A percentile compares a stretch with the other conserved stretches of the same genome.
Conservation (phyloP, 345 rosid genomes). For the Durio zibethinus region DNA sequence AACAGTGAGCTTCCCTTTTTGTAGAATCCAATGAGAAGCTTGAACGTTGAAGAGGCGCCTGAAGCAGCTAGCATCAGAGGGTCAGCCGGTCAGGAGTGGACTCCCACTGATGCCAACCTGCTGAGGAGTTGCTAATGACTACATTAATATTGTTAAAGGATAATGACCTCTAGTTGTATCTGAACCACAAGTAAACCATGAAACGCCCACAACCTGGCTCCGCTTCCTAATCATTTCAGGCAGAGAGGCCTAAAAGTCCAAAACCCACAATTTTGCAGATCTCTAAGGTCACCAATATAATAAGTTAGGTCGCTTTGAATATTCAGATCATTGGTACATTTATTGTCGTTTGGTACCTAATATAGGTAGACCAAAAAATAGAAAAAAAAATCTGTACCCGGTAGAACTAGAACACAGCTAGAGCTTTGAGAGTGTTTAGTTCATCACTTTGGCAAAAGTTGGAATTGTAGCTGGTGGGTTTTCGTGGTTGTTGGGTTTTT, state of each 20-base stretch:
- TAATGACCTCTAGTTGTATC: not conserved
- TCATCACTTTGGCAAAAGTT: not conserved
- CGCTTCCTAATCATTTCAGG: not conserved
- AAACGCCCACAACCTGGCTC: not conserved
- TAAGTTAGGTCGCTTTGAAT: not conserved
- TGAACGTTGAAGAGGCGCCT: not conserved
- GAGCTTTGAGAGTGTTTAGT: not conserved
- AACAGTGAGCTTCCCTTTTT: not conserved
- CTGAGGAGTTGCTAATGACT: not conserved
- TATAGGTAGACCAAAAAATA: not conserved
- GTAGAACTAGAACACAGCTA: not conserved
- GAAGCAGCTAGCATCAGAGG: not conserved
- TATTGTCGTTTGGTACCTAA: not conserved
- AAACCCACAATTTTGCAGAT: not conserved
- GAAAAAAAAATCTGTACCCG: not conserved
- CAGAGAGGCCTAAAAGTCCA: not conserved
- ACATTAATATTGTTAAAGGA: not conserved
- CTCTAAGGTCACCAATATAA: not conserved
- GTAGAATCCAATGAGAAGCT: conserved; percentile 6
- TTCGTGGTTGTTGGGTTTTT: not conserved
- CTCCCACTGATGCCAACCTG: not conserved
- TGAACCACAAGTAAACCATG: not conserved
- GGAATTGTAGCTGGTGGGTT: not conserved
- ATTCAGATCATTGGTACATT: not conserved
- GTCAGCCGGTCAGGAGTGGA: not conserved